These are phyloP conservation scores for Phaeoacremonium minimum DNA, from an alignment of 2,329 filamentous ascomycete species.

Conservation along the genomic window DNA sequence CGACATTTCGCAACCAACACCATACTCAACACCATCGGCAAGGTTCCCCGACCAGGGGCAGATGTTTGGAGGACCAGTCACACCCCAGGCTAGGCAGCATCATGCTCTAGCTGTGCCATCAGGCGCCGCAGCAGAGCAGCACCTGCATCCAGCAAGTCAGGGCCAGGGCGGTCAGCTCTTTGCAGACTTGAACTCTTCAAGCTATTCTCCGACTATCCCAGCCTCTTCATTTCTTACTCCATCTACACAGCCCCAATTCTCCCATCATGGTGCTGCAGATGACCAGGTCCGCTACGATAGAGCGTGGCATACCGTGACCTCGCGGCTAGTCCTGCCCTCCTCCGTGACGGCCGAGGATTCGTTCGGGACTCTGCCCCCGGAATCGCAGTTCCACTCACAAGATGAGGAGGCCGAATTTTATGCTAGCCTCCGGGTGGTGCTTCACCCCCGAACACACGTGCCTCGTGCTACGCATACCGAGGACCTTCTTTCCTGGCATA, in stretches of 20 bases:
- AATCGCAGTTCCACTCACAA: slow-evolving; percentile 32
- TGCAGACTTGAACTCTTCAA: slow-evolving; percentile 3
- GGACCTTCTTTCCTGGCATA: slow-evolving; percentile 57
- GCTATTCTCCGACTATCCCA: slow-evolving; percentile 8
- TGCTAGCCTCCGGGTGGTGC: slow-evolving; percentile 47
- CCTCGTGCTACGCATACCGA: slow-evolving; percentile 49
- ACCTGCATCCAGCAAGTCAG: neutral
- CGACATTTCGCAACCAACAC: slow-evolving; percentile 44
- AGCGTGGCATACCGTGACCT: slow-evolving; percentile 59
- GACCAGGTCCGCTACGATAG: slow-evolving; percentile 56
- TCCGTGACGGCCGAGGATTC: slow-evolving; percentile 51
- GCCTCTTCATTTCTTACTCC: neutral
- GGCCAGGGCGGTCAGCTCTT: neutral
- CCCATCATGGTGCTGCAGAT: slow-evolving; percentile 16
- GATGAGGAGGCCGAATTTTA: slow-evolving; percentile 40
- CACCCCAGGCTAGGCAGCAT: neutral
- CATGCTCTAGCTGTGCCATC: too few species aligned
- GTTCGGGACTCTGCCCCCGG: slow-evolving; percentile 41
- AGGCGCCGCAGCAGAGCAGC: too few species aligned
- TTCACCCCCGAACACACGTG: slow-evolving; percentile 39
- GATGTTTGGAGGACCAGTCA: slow-evolving; percentile 26
- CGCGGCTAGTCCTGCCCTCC: slow-evolving; percentile 50
- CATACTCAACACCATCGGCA: slow-evolving; percentile 31
- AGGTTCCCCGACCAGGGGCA: slow-evolving; percentile 35
- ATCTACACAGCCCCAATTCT: neutral